Base-by-base conservation (phyloP, 2,329 filamentous ascomycete genomes). In the Pseudocercospora musae region DNA sequence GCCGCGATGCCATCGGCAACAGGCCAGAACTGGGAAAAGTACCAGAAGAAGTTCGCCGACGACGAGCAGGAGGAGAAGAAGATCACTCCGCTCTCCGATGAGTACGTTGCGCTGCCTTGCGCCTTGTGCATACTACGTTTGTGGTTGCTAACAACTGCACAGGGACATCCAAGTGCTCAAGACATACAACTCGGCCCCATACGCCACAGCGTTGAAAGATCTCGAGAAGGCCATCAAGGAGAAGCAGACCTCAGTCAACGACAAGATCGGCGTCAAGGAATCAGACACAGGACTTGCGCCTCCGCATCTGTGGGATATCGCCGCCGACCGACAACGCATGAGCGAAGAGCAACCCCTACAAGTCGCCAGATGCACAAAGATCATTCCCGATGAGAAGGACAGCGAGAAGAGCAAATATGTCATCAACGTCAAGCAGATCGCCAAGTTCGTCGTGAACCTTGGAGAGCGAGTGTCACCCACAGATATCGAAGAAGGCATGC, bases 361-460 rank as follows among this genome's bases (percentile, higher is more conserved):
- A 80, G 95, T 99, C 67, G 95, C 95, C 68, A 86, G 95, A 74
- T 99, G 95, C 84, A 99, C 95, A 63, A 99, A 99, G 85, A 99
- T 99, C 78, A 99, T 99, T 71, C 88, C 92, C 65, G 94, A 98
- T 75, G 93, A 96, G 77, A 94, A 95, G 79, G 93, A 98, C 76
- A 84, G 91, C 64, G 91, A 96, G 67, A 99, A 99, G 86, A 96
- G 90, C 87, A 99, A 98, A 87, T 99, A 99, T 82, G 93, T 99
- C 73, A 99, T 99, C 85, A 99, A 99, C 80, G 94, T 99, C 71
- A 99, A 99, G 84, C 95, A 99, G 79, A 99, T 99, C 73, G 95
- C 95, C 74, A 99, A 99, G 81, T 99, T 99, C 73, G 95, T 99
- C 56, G 95, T 99, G 69, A 95, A 97, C 79, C 87, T 99, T 57